Evolutionary conservation across 2,329 filamentous ascomycete genomes (phyloP), one percentile per base, ranked within the genome.

Genomic region (Aureobasidium subglaciale): DNA sequence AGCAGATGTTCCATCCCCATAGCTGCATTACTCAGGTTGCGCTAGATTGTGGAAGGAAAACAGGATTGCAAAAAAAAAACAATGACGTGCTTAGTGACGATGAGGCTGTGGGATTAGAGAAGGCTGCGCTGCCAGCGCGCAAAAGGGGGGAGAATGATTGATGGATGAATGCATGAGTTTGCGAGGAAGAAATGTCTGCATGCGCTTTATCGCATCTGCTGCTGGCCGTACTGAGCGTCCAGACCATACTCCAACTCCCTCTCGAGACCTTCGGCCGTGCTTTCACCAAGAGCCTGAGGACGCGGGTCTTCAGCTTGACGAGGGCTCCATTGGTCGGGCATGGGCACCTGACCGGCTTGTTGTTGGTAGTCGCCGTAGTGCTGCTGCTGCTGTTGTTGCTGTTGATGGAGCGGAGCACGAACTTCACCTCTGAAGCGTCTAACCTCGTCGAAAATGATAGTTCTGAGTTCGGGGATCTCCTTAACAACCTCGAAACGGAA

Each of bases 401-500:
- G 72, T 59, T 75, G 70, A 59, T 77, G 75, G 59, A 80, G 74
- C 40, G 68, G 70, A 25, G 64, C 63, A 15, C 68, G 62, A 8
- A 70, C 68, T 50, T 58, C 62, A 58, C 59, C 77, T 60, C 93
- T 84, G 83, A 99, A 99, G 62, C 84, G 81, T 67, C 84, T 79
- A 46, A 99, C 93, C 73, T 99, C 93, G n/a, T 92, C 87, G 58
- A 96, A 78, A 62, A 99, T 99, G 89, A 96, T 95, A 73, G 86
- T 85, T 69, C 93, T 88, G 91, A 99, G 97, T 64, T 96, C 88
- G 20, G 79, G 81, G 18, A 99, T 90, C 41, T 97, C 93, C 53
- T 99, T 92, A 35, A 96, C 84, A n/a, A 96, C 85, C 71, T 99
- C 93, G 67, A 99, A 99, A 70, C 92, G 87, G 76, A 99, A 99